These are phyloP conservation scores for Camellia oleifera DNA, from an alignment of 179 eudicot genomes.

Conservation along the genomic window DNA sequence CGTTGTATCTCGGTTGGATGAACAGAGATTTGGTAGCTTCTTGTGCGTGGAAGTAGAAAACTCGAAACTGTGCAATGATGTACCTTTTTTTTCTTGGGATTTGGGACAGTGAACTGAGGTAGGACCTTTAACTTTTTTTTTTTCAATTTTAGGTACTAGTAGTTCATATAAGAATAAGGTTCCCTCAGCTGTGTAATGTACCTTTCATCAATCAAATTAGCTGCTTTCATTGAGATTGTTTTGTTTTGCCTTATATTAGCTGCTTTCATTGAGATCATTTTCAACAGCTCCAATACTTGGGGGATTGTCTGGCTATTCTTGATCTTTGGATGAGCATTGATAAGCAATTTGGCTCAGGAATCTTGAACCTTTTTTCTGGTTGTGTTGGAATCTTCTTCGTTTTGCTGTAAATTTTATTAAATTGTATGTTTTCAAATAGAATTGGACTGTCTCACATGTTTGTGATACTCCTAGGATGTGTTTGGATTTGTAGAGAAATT, in stretches of 20 bases:
- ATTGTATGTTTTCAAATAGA: no score
- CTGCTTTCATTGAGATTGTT: background rate
- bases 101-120: background rate
- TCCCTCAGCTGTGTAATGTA: background rate
- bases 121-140: background rate
- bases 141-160: background rate
- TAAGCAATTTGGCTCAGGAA: background rate
- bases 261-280: background rate
- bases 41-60: conserved; percentile 74
- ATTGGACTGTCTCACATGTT: no score
- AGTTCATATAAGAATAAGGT: conserved; percentile 4
- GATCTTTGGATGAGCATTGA: background rate
- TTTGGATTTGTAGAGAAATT: no score
- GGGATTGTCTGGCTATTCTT: background rate
- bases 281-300: background rate
- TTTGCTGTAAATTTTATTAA: no score
- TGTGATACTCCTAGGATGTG: no score
- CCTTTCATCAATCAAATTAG: background rate
- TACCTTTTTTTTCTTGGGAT: background rate
- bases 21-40: conserved; percentile 75
- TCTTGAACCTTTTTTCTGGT: background rate
- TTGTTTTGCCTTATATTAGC: background rate
- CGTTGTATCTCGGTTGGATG: conserved; percentile 88
- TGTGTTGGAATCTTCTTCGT: background rate
- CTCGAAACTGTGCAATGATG: background rate